Percentiles rank a stretch among this genome's conserved stretches.
Conservation (phyloP, 805 yeast genomes). For the Myxozyma monticola region DNA sequence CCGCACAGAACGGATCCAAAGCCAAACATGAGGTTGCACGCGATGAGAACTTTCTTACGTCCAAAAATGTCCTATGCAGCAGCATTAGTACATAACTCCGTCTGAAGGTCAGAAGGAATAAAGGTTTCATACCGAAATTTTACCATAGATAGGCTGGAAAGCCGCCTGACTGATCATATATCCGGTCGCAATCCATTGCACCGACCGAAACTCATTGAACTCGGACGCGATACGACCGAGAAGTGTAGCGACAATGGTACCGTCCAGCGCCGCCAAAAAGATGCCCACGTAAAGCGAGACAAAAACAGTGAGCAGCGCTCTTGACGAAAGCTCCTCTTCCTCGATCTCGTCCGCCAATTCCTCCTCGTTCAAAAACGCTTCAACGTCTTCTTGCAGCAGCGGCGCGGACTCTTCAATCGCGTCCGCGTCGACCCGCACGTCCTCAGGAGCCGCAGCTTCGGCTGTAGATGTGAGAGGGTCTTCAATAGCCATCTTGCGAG, state of each 20-base stretch:
- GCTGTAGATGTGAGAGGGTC: conserved; percentile 5
- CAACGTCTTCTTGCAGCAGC: conserved; percentile 14
- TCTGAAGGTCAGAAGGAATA: background rate
- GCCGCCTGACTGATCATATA: conserved; percentile 69
- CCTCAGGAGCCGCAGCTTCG: background rate
- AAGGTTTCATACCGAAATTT: background rate
- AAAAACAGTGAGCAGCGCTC: conserved; percentile 18
- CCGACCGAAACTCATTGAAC: conserved; percentile 51
- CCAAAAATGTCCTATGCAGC: conserved; percentile 50
- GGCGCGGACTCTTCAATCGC: conserved; percentile 21
- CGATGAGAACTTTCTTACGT: conserved; percentile 44
- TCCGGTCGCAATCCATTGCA: conserved; percentile 75
- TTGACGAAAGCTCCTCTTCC: conserved; percentile 18
- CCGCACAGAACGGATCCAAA: conserved; percentile 57
- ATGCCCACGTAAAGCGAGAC: conserved; percentile 42
- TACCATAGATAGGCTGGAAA: conserved; percentile 74
- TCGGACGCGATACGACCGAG: conserved; percentile 60
- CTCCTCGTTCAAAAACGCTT: background rate
- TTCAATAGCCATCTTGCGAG: conserved; percentile 3
- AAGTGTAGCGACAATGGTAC: conserved; percentile 55
- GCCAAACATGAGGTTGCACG: conserved; percentile 49
- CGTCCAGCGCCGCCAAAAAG: conserved; percentile 52
- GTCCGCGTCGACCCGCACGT: conserved; percentile 12
- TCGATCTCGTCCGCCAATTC: conserved; percentile 15
- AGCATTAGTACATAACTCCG: background rate